Conservation (phyloP, 208 protist genomes). For the Crithidia acanthocephali region DNA sequence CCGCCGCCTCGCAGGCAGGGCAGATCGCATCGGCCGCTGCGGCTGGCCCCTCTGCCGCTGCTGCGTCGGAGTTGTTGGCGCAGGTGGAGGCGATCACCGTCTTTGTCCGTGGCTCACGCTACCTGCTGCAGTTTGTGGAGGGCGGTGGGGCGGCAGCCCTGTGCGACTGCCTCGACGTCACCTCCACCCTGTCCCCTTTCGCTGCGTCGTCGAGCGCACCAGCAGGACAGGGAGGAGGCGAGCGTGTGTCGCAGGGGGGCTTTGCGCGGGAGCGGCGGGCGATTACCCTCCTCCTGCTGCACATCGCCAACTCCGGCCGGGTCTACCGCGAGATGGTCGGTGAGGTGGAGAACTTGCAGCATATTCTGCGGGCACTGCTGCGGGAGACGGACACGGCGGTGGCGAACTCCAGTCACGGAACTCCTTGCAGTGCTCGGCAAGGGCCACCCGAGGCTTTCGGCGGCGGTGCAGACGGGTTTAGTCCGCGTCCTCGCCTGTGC, state of each 20-base stretch:
- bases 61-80: conserved; percentile 42
- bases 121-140: conserved; percentile 82
- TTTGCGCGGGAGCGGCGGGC: conserved; percentile 51
- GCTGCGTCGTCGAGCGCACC: not conserved
- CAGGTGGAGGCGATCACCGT: conserved; percentile 65
- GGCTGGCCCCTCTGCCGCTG: not conserved
- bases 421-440: conserved; percentile 75
- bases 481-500: conserved; percentile 46
- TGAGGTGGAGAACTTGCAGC: conserved; percentile 61
- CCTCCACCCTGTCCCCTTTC: not conserved
- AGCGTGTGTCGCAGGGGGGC: too few relatives aligned
- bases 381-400: conserved; percentile 55
- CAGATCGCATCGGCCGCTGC: not conserved
- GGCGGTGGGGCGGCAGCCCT: conserved; percentile 62
- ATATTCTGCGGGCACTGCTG: conserved; percentile 55
- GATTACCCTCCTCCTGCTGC: conserved; percentile 70
- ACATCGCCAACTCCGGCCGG: conserved; percentile 81
- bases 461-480: conserved; percentile 64
- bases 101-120: conserved; percentile 79
- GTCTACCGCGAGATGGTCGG: conserved; percentile 92
- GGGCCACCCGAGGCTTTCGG: conserved; percentile 52
- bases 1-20: not conserved
- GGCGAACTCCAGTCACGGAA: conserved; percentile 52
- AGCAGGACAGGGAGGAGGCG: not conserved
- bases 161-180: conserved; percentile 57